Percentiles rank a stretch among this genome's conserved stretches.
These are phyloP conservation scores for Corylus heterophylla DNA, from an alignment of 306 rosid genomes.

Conservation along the genomic window DNA sequence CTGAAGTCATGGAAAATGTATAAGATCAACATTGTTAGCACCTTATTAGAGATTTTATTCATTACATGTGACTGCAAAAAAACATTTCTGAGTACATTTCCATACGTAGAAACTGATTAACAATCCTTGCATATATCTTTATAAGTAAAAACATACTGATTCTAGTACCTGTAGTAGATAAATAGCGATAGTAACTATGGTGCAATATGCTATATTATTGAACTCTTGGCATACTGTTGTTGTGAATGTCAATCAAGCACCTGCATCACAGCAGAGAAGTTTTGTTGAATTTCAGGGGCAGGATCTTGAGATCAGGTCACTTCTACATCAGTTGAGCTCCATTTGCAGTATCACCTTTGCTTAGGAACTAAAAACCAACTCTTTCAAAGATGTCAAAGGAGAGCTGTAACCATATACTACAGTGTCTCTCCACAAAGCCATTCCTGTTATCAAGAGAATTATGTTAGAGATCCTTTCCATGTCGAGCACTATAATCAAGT, in stretches of 20 bases:
- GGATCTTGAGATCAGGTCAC: not conserved
- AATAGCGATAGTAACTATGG: not conserved
- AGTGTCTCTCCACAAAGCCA: slow-evolving; percentile 53
- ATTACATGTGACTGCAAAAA: not conserved
- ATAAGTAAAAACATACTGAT: not conserved
- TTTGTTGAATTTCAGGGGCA: not conserved
- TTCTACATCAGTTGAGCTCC: slow-evolving; percentile 1
- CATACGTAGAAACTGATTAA: not conserved
- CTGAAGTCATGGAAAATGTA: too few species aligned
- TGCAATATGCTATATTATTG: not conserved
- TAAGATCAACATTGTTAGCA: too few species aligned
- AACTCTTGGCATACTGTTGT: not conserved
- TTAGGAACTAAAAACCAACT: slow-evolving; percentile 39
- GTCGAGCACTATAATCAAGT: not conserved
- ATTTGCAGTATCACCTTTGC: slow-evolving; percentile 5
- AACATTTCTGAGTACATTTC: not conserved
- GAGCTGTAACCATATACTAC: slow-evolving; percentile 41
- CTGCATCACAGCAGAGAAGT: not conserved
- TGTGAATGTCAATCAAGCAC: not conserved
- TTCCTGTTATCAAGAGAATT: slow-evolving; percentile 24
- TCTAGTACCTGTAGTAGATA: not conserved
- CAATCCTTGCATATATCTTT: not conserved
- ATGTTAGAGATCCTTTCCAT: not conserved
- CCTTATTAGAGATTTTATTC: too few species aligned
- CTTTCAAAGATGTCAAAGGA: slow-evolving; percentile 42